Base-by-base conservation (phyloP, 2,329 filamentous ascomycete genomes). In the Boeremia lycopersici region DNA sequence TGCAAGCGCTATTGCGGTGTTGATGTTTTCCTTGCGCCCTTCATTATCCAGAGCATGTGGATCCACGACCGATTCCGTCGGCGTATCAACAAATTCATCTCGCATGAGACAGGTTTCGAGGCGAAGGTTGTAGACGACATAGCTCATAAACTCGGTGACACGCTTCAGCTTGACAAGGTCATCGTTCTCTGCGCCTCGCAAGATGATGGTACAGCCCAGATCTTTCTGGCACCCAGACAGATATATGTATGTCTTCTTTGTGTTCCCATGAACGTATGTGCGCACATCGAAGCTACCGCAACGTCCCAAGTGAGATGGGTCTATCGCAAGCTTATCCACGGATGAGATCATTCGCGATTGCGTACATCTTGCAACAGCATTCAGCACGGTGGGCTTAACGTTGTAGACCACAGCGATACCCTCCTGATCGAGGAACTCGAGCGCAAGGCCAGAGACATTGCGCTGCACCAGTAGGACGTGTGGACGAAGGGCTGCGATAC, bases 121-220 rank as follows among this genome's bases (percentile, higher is more conserved):
- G 71, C 96, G 96, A 48, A 99, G 81, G 67, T 97, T 99, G 76
- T 99, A 99, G 11, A 98, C 93, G 17, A 99, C 96, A 65, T 98
- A 99, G 33, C 96, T 89, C 93, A 99, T 97, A 71, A 99, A 98
- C 71, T 99, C 95, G 10, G 93, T 95, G 62, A 99, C 95, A 47
- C 87, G 85, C 76, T 99, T 99, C 74, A 99, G 86, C 64, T 87
- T 90, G 1, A 86, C 81, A 15, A 99, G 81, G 0, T 86, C 81
- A 42, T 84, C 79, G 28, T 86, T 87, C 55, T 89, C 86, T 3
- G 89, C 90, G 1, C 95, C 95, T 40, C 95, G 87, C 19, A 99
- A 80, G 11, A 92, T 91, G 64, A 99, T 96, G 0, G 95, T 99
- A 71, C 95, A 98, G 0, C 95, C 96, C 2, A 99, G 84, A 56